Evolutionary conservation across 1,139 yeast genomes (phyloP).

Genomic region (Hansenula sp.): DNA sequence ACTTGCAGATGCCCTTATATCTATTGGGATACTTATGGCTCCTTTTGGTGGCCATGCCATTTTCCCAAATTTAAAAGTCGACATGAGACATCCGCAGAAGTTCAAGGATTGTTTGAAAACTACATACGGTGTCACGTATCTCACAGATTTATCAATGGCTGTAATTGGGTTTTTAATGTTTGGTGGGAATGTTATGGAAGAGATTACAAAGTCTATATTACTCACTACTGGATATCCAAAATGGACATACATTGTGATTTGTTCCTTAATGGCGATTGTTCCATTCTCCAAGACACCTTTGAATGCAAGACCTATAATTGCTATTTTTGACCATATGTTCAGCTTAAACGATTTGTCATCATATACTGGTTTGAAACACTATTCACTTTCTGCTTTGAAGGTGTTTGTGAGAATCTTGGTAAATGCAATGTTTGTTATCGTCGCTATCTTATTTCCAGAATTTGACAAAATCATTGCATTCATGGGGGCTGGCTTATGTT

Average conservation of each 20-base stretch:
- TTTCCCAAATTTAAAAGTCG: conserved; percentile 74
- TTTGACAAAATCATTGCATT: conserved; percentile 84
- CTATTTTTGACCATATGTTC: conserved; percentile 52
- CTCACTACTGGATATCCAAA: conserved; percentile 69
- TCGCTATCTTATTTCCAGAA: conserved; percentile 62
- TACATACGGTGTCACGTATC: conserved; percentile 61
- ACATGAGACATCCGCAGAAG: conserved; percentile 72
- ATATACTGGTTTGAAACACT: conserved; percentile 18
- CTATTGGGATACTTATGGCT: conserved; percentile 76
- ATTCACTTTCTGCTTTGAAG: conserved; percentile 11
- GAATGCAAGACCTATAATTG: conserved; percentile 80
- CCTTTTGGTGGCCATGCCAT: conserved; percentile 93
- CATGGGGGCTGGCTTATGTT: conserved; percentile 78
- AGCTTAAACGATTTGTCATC: conserved; percentile 29
- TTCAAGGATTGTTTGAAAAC: conserved; percentile 46
- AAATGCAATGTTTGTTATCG: conserved; percentile 37
- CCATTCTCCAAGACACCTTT: conserved; percentile 89
- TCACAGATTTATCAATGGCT: conserved; percentile 74
- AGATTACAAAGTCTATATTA: conserved; percentile 75
- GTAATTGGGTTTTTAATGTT: conserved; percentile 84
- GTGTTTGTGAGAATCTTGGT: conserved; percentile 31
- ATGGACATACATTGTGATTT: conserved; percentile 58
- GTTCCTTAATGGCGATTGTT: conserved; percentile 69
- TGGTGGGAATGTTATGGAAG: conserved; percentile 71
- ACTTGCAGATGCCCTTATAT: conserved; percentile 44